phyloP scores from a whole-genome alignment of 78 protist species.

The Salpingoeca rosetta region DNA sequence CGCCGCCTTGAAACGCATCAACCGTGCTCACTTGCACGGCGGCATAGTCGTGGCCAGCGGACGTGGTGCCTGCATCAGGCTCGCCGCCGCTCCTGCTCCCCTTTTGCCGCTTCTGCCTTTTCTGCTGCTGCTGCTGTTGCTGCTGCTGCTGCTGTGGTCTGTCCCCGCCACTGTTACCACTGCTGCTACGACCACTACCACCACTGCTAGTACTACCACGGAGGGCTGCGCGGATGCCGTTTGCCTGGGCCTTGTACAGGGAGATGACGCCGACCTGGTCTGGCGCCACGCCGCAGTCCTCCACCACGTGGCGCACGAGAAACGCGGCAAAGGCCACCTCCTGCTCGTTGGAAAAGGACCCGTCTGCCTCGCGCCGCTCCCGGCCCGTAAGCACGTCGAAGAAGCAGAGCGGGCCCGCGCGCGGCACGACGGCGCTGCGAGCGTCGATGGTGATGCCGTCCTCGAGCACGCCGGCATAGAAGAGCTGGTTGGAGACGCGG shows the following conservation, averaged over 20 bases:
- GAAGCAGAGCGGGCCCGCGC: constrained; percentile 33
- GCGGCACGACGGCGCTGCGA: constrained; percentile 23
- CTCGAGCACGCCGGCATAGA: constrained; percentile 28
- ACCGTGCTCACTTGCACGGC: constrained; percentile 53
- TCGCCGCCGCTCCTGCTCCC: background rate
- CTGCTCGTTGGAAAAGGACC: constrained; percentile 27
- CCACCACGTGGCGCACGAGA: constrained; percentile 8
- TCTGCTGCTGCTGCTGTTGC: background rate
- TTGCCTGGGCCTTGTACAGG: constrained; percentile 34
- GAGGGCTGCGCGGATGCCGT: background rate
- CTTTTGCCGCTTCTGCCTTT: too few relatives aligned
- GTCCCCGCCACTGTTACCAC: too few relatives aligned
- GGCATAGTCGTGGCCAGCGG: background rate
- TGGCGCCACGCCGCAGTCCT: too few relatives aligned
- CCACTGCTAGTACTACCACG: too few relatives aligned
- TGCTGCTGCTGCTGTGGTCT: background rate
- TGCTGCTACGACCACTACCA: too few relatives aligned
- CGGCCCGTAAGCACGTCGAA: background rate
- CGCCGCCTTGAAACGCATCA: constrained; percentile 82
- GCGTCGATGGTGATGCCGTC: constrained; percentile 36
- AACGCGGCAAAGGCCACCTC: constrained; percentile 32
- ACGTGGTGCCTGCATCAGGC: background rate
- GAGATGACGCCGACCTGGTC: constrained; percentile 55
- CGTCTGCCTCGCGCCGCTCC: constrained; percentile 9
- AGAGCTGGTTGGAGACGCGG: constrained; percentile 41